Base-by-base conservation (phyloP, 2,329 filamentous ascomycete species). In the Exophiala dermatitidis region DNA sequence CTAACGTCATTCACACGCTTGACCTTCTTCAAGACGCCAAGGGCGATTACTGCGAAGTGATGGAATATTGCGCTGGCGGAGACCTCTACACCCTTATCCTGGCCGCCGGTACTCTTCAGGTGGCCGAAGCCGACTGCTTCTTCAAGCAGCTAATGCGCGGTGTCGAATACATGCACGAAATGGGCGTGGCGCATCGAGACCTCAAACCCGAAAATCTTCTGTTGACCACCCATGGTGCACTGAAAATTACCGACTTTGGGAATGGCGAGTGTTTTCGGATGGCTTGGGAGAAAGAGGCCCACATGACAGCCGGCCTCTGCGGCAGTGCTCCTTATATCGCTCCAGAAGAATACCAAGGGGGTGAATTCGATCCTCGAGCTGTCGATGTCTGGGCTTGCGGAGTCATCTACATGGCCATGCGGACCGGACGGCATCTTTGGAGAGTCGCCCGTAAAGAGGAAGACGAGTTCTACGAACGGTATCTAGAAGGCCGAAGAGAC, bases 361-460 rank as follows among this genome's bases (percentile, higher is more conserved):
- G 85, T 68, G 93, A 98, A 68, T 98, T 98, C 62, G 93, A 98
- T 66, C 93, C 93, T 31, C 82, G 93, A 53, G 91, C 93, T n/a
- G 91, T 98, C 46, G 93, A 98, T 66, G 86, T 97, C 9, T 98
- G 93, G 93, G 93, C 93, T 28, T 95, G 90, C 56, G 93, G 93
- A 67, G 93, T 98, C 48, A 98, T 98, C 56, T 98, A 98, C 74
- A 98, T 98, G 93, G 93, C 93, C 9, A 98, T 98, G 93, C 81
- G 93, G 54, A 97, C 91, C 1, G 93, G 93, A 4, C 81, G 93
- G 49, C 93, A 98, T 70, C 77, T 98, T 5, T 98, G 93, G 93
- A 86, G 90, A 50, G 83, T 96, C n/a, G 93, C 93, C 4, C 91
- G 91, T 71, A 94, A 90, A 71, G 90, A 95, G 51, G 91, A 97